Percentiles rank a stretch among this genome's conserved stretches.
phyloP scores from a whole-genome alignment of 75 land plant species.

The Sequoiadendron giganteum region DNA sequence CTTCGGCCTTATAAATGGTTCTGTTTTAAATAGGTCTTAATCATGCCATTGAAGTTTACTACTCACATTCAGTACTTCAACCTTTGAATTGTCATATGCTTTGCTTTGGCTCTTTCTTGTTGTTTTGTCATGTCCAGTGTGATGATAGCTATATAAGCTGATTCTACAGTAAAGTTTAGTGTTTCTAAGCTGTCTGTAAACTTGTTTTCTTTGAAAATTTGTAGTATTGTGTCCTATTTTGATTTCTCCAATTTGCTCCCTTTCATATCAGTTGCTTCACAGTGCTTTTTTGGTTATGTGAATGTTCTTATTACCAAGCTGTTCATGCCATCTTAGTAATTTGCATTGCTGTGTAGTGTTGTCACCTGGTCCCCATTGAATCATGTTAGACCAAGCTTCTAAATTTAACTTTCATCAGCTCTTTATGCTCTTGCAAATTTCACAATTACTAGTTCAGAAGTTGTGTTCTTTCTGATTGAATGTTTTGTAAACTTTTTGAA shows the following conservation, averaged over 20 bases:
- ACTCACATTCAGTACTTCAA: background rate
- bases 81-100: background rate
- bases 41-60: background rate
- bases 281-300: background rate
- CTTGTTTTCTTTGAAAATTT: background rate
- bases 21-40: background rate
- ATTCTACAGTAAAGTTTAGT: background rate
- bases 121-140: background rate
- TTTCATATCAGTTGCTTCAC: background rate
- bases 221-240: background rate
- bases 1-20: background rate
- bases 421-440: background rate
- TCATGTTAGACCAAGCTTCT: background rate
- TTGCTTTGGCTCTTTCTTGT: background rate
- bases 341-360: background rate
- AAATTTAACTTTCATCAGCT: background rate
- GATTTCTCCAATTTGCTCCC: background rate
- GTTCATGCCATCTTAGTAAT: background rate
- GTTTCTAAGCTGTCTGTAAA: background rate
- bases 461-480: background rate
- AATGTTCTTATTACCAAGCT: background rate
- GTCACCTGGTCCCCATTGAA: background rate
- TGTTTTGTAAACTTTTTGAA: conserved; percentile 15
- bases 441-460: background rate
- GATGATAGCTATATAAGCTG: background rate